These are phyloP conservation scores for Suillus decipiens DNA, from an alignment of 768 basidiomycete species.

Conservation along the genomic window DNA sequence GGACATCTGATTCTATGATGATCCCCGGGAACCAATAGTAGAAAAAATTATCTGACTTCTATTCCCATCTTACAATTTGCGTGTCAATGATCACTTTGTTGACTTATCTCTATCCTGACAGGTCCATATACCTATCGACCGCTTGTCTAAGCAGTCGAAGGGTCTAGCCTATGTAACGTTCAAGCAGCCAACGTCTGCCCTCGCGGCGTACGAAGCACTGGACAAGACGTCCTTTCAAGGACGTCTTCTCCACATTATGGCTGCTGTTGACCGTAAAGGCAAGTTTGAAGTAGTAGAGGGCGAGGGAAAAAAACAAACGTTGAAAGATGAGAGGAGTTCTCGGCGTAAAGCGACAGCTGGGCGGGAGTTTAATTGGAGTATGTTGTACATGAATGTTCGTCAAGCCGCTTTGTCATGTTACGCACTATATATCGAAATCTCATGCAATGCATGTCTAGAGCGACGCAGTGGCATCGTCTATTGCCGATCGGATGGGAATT, in stretches of 20 bases:
- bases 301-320: constrained; percentile 44
- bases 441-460: constrained; percentile 51
- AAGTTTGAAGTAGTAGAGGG: constrained; percentile 44
- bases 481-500: constrained; percentile 87
- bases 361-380: constrained; percentile 89
- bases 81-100: neutral
- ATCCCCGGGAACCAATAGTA: constrained; percentile 56
- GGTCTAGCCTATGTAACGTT: constrained; percentile 67
- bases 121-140: constrained; percentile 60
- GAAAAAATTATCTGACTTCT: constrained; percentile 44
- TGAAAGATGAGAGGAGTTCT: constrained; percentile 59
- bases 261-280: constrained; percentile 70
- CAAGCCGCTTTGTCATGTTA: constrained; percentile 19
- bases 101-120: constrained; percentile 23
- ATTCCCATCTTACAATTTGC: neutral
- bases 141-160: constrained; percentile 47
- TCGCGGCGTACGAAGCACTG: constrained; percentile 73
- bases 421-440: constrained; percentile 18
- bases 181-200: constrained; percentile 44
- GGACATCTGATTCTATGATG: constrained; percentile 54
- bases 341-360: constrained; percentile 70
- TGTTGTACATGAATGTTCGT: constrained; percentile 97
- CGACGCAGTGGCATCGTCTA: constrained; percentile 89
- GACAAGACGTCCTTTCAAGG: constrained; percentile 91
- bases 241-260: constrained; percentile 85